These are phyloP conservation scores for Abelmoschus esculentus DNA, from an alignment of 345 rosid species.

Conservation along the genomic window DNA sequence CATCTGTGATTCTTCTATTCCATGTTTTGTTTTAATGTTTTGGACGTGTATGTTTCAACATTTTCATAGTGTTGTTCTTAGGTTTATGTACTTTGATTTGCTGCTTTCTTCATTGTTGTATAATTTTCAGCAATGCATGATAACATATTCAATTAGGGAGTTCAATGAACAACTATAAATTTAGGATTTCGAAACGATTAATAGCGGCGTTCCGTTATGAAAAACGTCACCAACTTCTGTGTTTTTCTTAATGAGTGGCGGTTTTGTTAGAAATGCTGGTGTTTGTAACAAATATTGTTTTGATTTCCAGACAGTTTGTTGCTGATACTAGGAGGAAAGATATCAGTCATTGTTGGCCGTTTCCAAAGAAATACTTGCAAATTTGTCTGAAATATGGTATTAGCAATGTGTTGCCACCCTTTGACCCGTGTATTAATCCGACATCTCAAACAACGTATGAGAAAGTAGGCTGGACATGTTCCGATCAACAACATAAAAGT, in stretches of 20 bases:
- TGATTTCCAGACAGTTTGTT: slow-evolving; percentile 1
- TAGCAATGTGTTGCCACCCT: slow-evolving; percentile 1
- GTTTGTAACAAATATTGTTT: neutral
- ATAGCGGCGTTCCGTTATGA: no score
- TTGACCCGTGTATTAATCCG: neutral
- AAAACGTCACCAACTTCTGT: no score
- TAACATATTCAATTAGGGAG: neutral
- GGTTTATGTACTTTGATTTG: neutral
- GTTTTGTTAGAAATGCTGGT: neutral
- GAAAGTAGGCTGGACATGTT: neutral
- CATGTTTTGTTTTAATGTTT: neutral
- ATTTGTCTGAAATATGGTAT: slow-evolving; percentile 3
- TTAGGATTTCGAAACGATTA: neutral
- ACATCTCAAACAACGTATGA: neutral
- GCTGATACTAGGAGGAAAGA: slow-evolving; percentile 2
- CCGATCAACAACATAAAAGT: neutral
- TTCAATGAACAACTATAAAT: neutral
- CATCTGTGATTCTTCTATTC: no score
- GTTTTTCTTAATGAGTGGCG: no score
- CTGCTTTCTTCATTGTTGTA: neutral
- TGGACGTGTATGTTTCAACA: neutral
- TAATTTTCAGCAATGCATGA: neutral
- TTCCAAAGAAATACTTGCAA: slow-evolving; percentile 1
- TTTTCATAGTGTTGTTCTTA: neutral
- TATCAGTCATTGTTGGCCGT: slow-evolving; percentile 2